Conservation (phyloP, 1,284 basidiomycete genomes). For the Pascua guehoae region DNA sequence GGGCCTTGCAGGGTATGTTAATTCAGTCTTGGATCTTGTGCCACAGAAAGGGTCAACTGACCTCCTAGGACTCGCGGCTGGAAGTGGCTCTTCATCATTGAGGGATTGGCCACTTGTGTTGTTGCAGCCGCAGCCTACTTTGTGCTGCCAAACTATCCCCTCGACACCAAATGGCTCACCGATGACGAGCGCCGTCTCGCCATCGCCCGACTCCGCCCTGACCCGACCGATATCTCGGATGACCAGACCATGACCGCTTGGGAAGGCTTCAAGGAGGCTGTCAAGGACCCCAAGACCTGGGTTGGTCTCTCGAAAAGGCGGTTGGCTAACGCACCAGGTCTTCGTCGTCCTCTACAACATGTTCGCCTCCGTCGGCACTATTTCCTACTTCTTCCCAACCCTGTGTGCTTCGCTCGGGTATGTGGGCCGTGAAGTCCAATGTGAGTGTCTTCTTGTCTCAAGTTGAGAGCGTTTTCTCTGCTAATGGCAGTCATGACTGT, state of each 20-base stretch:
- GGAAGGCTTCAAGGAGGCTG: slow-evolving; percentile 20
- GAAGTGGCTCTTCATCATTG: slow-evolving; percentile 47
- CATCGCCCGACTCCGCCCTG: slow-evolving; percentile 7
- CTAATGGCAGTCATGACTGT: slow-evolving; percentile 21
- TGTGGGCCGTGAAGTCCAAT: slow-evolving; percentile 27
- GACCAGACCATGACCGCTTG: slow-evolving; percentile 7
- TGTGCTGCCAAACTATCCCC: slow-evolving; percentile 44
- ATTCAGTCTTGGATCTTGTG: too few relatives aligned
- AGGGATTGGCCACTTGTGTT: slow-evolving; percentile 36
- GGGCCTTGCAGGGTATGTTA: slow-evolving; percentile 10
- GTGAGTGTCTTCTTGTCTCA: too few relatives aligned
- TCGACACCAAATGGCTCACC: slow-evolving; percentile 32
- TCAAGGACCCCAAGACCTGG: slow-evolving; percentile 34
- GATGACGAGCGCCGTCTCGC: slow-evolving; percentile 20
- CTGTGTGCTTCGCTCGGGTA: slow-evolving; percentile 28
- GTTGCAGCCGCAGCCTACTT: slow-evolving; percentile 39
- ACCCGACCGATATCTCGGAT: slow-evolving; percentile 13
- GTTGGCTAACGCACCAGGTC: background rate
- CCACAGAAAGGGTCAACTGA: too few relatives aligned
- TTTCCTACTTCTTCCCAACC: slow-evolving; percentile 37
- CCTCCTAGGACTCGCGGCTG: slow-evolving; percentile 29
- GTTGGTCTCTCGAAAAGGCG: background rate
- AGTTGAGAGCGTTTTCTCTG: too few relatives aligned
- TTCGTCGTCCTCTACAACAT: slow-evolving; percentile 16
- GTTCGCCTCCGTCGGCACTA: slow-evolving; percentile 25